Base-by-base conservation (phyloP, 176 grass and related monocot species). In the Oryza longistaminata region DNA sequence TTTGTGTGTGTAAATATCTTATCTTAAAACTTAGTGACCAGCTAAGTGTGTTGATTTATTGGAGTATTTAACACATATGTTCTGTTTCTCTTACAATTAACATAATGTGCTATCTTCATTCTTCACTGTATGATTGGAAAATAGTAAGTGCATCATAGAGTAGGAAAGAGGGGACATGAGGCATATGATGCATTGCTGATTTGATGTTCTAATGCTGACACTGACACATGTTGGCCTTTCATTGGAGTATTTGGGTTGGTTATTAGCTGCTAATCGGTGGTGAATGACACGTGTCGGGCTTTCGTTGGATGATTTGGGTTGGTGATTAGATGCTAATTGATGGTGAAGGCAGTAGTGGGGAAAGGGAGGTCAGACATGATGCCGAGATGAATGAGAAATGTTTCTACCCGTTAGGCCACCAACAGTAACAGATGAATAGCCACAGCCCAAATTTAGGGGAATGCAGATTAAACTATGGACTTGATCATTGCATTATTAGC, bases 131-230 rank as follows among this genome's bases (percentile, higher is more conserved):
- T 21, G 24, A 85, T 71, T 72, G 71, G 61, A 55, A 53, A 82
- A 86, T 55, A 53, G 74, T 61, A 21, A 33, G 45, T 60, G 66
- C 66, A 3, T 44, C 66, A 66, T 27, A 39, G 44, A 73, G 71
- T 34, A 35, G 65, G 53, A 85, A 82, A 73, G 68, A 45, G 69
- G 24, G 55, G 78, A 72, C 55, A 68, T 58, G 73, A 82, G 39
- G 40, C 39, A 26, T 64, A 25, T 15, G 29, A 65, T 76, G 68
- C 45, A 48, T 55, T 73, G 15, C 13, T 67, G 46, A 50, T 75
- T 55, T 74, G 15, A 9, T 60, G 46, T 64, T 79, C 46, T 83
- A 68, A 62, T 58, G 69, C 6, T 42, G 7, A 7, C 39, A 40
- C 37, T 40, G 4, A 66, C 31, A 79, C 11, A 11, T 79, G 69